phyloP scores from a whole-genome alignment of 352 stramenopile genomes.

The Globisporangium barbulae region DNA sequence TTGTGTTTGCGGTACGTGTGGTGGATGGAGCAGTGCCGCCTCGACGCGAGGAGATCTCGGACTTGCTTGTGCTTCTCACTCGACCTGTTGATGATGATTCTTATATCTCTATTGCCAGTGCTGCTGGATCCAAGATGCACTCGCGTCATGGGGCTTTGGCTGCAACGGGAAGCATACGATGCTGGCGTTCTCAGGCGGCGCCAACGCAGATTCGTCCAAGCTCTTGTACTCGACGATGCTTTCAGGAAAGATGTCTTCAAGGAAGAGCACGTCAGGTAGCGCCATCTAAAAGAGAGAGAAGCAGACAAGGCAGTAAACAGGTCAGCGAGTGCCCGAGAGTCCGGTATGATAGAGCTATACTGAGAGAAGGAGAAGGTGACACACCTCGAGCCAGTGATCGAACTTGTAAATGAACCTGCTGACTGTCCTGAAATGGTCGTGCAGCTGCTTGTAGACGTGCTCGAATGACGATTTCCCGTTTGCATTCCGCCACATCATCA shows the following conservation, averaged over 20 bases:
- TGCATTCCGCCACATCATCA: slow-evolving; percentile 53
- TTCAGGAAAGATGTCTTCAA: slow-evolving; percentile 44
- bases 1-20: too few relatives aligned
- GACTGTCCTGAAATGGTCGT: slow-evolving; percentile 32
- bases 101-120: slow-evolving; percentile 31
- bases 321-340: neutral
- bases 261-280: slow-evolving; percentile 23
- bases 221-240: slow-evolving; percentile 74
- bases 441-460: slow-evolving; percentile 37
- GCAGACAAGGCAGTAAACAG: neutral
- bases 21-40: too few relatives aligned
- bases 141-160: slow-evolving; percentile 69
- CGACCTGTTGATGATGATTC: too few relatives aligned
- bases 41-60: too few relatives aligned
- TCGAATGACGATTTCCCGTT: slow-evolving; percentile 13
- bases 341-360: neutral
- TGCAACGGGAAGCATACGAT: slow-evolving; percentile 83
- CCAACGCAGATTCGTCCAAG: slow-evolving; percentile 18
- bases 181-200: slow-evolving; percentile 25
- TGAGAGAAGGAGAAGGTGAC: neutral
- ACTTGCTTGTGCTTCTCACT: too few relatives aligned
- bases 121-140: slow-evolving; percentile 39
- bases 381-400: slow-evolving; percentile 82
- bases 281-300: slow-evolving; percentile 31
- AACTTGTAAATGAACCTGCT: slow-evolving; percentile 78